phyloP scores from a whole-genome alignment of 202 grass and related monocot species.

The Sporobolus alterniflorus region DNA sequence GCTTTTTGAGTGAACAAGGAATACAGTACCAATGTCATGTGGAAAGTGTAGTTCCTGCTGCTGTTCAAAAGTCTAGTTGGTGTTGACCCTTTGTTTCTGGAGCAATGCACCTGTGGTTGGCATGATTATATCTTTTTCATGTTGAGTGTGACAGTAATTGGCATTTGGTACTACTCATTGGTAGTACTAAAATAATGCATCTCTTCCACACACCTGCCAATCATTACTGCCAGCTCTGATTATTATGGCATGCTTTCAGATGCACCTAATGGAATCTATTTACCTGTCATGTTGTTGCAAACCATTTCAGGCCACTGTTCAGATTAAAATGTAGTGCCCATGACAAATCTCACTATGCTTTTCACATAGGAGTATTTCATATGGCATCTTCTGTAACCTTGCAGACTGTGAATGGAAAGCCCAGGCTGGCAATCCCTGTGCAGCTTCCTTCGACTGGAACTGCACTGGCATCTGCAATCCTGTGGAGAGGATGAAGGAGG shows the following conservation, averaged over 20 bases:
- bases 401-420: conserved; percentile 69
- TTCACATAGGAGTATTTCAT: neutral
- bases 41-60: neutral
- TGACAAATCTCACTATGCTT: neutral
- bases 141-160: neutral
- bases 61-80: neutral
- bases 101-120: neutral
- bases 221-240: conserved; percentile 13
- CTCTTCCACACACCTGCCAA: neutral
- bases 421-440: conserved; percentile 53
- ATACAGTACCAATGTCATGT: neutral
- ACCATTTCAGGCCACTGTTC: neutral
- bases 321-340: neutral
- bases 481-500: conserved; percentile 59
- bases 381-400: conserved; percentile 2
- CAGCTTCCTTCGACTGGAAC: conserved; percentile 65
- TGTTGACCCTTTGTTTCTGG: neutral
- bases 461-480: conserved; percentile 65
- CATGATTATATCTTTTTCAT: conserved; percentile 13
- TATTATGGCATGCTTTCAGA: conserved; percentile 21
- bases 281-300: neutral
- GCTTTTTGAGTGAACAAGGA: conserved; percentile 23
- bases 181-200: neutral
- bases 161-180: neutral
- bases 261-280: neutral